Conservation (phyloP, 2,329 filamentous ascomycete genomes). For the Periconia macrospinosa region DNA sequence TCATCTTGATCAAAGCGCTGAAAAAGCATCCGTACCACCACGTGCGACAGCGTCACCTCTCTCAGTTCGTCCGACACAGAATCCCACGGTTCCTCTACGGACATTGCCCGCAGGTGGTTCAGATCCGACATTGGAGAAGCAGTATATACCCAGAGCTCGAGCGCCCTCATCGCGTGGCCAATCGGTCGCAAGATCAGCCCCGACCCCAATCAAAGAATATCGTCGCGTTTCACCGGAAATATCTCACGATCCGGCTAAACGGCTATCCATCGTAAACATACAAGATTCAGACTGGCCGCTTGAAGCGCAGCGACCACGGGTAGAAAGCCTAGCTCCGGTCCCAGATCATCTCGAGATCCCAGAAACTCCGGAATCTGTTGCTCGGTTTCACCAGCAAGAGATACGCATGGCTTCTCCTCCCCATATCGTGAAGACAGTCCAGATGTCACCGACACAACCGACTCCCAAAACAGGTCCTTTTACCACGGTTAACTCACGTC, state of each 20-base stretch:
- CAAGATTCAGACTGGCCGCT: slow-evolving; percentile 7
- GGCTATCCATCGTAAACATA: slow-evolving; percentile 14
- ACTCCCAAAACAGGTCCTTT: slow-evolving; percentile 22
- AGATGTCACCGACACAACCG: slow-evolving; percentile 25
- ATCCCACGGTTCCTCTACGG: slow-evolving; percentile 1
- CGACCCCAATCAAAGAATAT: slow-evolving; percentile 2
- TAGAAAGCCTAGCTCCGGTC: slow-evolving; percentile 24
- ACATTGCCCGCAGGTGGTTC: slow-evolving; percentile 2
- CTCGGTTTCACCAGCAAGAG: slow-evolving; percentile 8
- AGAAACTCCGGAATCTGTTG: slow-evolving; percentile 18
- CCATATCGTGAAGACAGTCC: slow-evolving; percentile 16
- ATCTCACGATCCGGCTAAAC: slow-evolving; percentile 15
- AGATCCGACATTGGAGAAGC: slow-evolving; percentile 12
- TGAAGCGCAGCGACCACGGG: slow-evolving; percentile 8
- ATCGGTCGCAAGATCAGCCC: slow-evolving; percentile 7
- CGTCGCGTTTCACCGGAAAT: slow-evolving; percentile 2
- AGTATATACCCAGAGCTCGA: slow-evolving; percentile 16
- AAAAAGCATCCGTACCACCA: neutral
- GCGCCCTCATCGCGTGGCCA: slow-evolving; percentile 13
- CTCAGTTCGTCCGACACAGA: neutral
- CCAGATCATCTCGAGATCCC: slow-evolving; percentile 26
- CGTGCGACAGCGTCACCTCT: slow-evolving; percentile 6
- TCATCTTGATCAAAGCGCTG: neutral
- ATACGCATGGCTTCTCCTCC: slow-evolving; percentile 11
- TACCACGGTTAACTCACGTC: slow-evolving; percentile 16